Percentiles rank a stretch among this genome's conserved stretches.
These are phyloP conservation scores for Lasiosphaeria hispida DNA, from an alignment of 495 filamentous ascomycete species.

Conservation along the genomic window DNA sequence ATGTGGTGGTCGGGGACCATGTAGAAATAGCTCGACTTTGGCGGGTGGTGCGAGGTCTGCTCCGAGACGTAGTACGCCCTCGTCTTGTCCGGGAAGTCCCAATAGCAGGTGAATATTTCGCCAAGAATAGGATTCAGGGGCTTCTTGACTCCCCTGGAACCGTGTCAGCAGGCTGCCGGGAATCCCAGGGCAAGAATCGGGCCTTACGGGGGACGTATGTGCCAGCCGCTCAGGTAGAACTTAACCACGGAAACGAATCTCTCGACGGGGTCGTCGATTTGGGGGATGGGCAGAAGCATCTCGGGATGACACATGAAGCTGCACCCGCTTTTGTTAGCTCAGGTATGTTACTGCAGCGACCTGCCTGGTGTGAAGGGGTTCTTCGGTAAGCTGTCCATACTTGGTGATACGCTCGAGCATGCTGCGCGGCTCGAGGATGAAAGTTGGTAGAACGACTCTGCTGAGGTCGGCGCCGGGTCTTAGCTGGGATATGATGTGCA, in stretches of 20 bases:
- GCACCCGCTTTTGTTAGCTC: constrained; percentile 26
- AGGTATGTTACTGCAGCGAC: background rate
- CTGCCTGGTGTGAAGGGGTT: background rate
- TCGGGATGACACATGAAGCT: constrained; percentile 99
- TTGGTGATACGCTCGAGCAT: constrained; percentile 99
- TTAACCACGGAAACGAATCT: constrained; percentile 94
- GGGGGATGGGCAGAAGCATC: constrained; percentile 81
- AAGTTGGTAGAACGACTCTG: constrained; percentile 91
- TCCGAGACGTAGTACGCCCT: constrained; percentile 94
- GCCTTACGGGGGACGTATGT: constrained; percentile 93
- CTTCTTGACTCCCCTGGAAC: constrained; percentile 88
- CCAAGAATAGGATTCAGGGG: constrained; percentile 96
- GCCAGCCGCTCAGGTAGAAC: constrained; percentile 98
- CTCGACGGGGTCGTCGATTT: constrained; percentile 84
- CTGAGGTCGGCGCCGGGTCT: constrained; percentile 93
- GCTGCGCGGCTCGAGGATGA: constrained; percentile 94
- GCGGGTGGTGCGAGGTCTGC: constrained; percentile 91
- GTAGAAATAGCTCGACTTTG: constrained; percentile 98
- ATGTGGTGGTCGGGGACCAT: constrained; percentile 95
- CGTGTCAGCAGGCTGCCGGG: constrained; percentile 19
- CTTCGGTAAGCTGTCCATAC: constrained; percentile 45
- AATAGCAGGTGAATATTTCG: constrained; percentile 92
- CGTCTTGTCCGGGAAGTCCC: constrained; percentile 86
- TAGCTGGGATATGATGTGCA: constrained; percentile 94
- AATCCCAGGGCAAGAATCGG: background rate